Evolutionary conservation across 805 yeast genomes (phyloP), one percentile per base, ranked within the genome.

Genomic region (Lipomyces japonicus): DNA sequence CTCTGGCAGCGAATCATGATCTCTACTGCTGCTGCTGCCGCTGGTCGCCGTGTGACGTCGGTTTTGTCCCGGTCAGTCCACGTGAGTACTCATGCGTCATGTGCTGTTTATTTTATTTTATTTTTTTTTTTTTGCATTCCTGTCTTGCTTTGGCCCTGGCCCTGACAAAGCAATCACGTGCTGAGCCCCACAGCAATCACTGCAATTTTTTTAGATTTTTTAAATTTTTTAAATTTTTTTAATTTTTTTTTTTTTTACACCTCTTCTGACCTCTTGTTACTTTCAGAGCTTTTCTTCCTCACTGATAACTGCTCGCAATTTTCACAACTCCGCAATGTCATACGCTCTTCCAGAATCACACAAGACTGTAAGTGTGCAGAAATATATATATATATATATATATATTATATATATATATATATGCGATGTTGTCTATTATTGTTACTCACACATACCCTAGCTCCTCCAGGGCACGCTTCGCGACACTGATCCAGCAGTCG

Each of bases 401-500:
- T 36, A 12, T n/a, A 10, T 36, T 9, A 28, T 10, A 14, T 28
- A 28, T 28, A 14, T 14, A 10, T n/a, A n/a, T 10, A 9, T 18
- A 19, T 10, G 14, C 39, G 23, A 7, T 35, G 21, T 35, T 35
- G 39, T 21, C 34, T 35, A 14, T 18, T 35, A 12, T 35, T 35
- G 39, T 21, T 18, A 6, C 36, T 3, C 9, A 21, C 35, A 42
- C 16, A 16, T 24, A 26, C 25, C 38, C 21, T 35, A 63, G 61
- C 55, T 67, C 50, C 53, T 67, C 40, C 63, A 67, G 51, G 61
- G 54, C 41, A 56, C 60, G 16, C 59, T 67, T 41, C 52, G 40
- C 38, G 58, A 61, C 32, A 51, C 60, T 51, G 75, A 71, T 61
- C 73, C 75, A 39, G 71, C 67, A 58, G 75, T 71, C 48, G 69